Evolutionary conservation across 2,329 filamentous ascomycete species (phyloP).

Genomic region (Penicillium sp.): DNA sequence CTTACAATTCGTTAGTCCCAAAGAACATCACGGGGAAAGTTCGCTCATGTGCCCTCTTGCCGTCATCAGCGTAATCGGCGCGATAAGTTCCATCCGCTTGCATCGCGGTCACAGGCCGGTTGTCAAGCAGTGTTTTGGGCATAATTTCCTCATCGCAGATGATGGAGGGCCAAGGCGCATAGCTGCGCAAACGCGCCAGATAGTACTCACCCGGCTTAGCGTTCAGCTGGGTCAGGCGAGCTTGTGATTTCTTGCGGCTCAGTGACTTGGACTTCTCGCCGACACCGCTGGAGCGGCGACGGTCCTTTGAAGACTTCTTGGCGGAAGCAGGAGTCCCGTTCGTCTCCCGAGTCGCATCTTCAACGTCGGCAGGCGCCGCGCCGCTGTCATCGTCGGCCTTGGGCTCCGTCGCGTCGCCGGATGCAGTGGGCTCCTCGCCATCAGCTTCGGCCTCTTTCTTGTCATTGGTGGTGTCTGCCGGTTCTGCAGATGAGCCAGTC

Average conservation of each 20-base stretch:
- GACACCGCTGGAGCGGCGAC: conserved; percentile 69
- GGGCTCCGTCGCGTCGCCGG: conserved; percentile 22
- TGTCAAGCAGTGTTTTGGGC: conserved; percentile 70
- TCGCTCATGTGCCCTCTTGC: conserved; percentile 78
- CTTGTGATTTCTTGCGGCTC: conserved; percentile 79
- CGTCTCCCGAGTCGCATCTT: conserved; percentile 31
- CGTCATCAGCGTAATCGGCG: conserved; percentile 82
- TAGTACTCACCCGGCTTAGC: conserved; percentile 89
- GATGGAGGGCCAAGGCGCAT: conserved; percentile 90
- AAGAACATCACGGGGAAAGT: conserved; percentile 96
- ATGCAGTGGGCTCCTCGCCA: conserved; percentile 28
- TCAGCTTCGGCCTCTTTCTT: conserved; percentile 30
- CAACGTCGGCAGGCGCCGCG: conserved; percentile 26
- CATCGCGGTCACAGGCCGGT: conserved; percentile 79
- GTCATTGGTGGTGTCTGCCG: conserved; percentile 23
- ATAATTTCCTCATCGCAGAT: conserved; percentile 95
- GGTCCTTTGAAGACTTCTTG: conserved; percentile 54
- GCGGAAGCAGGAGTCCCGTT: conserved; percentile 51
- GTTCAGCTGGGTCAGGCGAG: conserved; percentile 68
- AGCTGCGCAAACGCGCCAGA: conserved; percentile 90
- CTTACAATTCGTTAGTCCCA: conserved; percentile 95
- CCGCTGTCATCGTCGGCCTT: conserved; percentile 27
- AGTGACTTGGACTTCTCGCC: conserved; percentile 67
- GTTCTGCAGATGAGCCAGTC: conserved; percentile 15
- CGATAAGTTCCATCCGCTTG: conserved; percentile 81